Base-by-base conservation (phyloP, 2,329 filamentous ascomycete genomes). In the Nemania sp. region DNA sequence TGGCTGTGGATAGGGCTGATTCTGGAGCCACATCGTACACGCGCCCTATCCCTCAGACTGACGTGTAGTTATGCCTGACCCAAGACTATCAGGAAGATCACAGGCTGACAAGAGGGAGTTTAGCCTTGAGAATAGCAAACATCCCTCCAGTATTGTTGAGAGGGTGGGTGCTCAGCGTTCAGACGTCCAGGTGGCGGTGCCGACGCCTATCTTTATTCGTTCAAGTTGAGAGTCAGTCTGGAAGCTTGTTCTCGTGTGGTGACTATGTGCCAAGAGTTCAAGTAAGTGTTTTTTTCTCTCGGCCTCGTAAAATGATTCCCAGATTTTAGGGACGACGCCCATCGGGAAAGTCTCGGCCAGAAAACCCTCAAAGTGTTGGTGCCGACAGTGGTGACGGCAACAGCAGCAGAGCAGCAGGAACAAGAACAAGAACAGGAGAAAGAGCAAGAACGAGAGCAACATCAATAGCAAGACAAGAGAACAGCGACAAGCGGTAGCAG, bases 1-100 rank as follows among this genome's bases (percentile, higher is more conserved):
- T 53, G 57, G 43, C 51, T 18, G 42, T 34, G 50, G 21, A 18
- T 64, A 62, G 58, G 62, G 62, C 62, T 64, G 62, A 64, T 18
- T 32, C 15, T 29, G 34, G 46, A 7, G 7, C 25, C 25, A 29
- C 25, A 29, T 29, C 25, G 25, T 29, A 7, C 25, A 29, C 25
- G 25, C 45, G 37, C 34, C 25, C 42, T 18, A 17, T 35, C 35
- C 32, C 43, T 29, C 3, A 18, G 21, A 29, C 9, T 34, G 15
- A 40, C 12, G 4, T 47, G 20, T 20, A 32, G 3, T 3, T 32
- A 39, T 39, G 35, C 45, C 54, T 54, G 45, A 54, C 29, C 35
- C 6, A 40, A 35, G 37, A 39, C 37, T 45, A 35, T 40, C 3
- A 35, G 40, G 59, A 29, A 9, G 13, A 49, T 20, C n/a, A 40